Conservation (phyloP, 1,284 basidiomycete genomes). For the Naganishia sp. region DNA sequence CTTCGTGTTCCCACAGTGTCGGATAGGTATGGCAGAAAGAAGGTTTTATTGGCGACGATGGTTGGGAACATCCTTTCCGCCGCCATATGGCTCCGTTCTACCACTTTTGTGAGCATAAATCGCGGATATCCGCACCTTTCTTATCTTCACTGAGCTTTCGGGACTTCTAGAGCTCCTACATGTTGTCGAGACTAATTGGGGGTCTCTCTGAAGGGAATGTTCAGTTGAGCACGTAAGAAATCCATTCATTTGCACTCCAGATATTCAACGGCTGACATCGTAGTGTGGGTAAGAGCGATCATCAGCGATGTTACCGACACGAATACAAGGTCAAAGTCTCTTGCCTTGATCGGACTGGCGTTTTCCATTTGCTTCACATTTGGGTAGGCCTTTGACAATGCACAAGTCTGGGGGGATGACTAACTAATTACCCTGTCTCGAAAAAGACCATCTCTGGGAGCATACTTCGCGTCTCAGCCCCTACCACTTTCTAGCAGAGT, state of each 20-base stretch:
- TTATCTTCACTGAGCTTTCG: neutral
- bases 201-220: constrained; percentile 77
- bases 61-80: constrained; percentile 86
- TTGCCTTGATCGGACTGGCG: constrained; percentile 89
- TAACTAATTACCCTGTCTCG: too few relatives aligned
- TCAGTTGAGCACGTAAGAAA: constrained; percentile 54
- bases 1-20: constrained; percentile 39
- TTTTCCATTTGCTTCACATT: constrained; percentile 84
- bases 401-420: constrained; percentile 57
- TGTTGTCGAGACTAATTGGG: constrained; percentile 83
- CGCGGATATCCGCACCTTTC: constrained; percentile 38
- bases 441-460: constrained; percentile 58
- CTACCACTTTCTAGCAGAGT: constrained; percentile 38
- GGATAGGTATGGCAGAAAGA: constrained; percentile 81
- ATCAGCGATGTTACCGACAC: constrained; percentile 82
- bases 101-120: constrained; percentile 62
- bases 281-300: constrained; percentile 65
- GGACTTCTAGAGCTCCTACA: constrained; percentile 60
- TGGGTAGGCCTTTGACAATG: constrained; percentile 51
- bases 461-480: constrained; percentile 54
- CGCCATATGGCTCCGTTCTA: constrained; percentile 81
- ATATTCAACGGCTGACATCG: neutral
- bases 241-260: too few relatives aligned
- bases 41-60: constrained; percentile 78
- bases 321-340: constrained; percentile 71